Conservation (phyloP, 768 basidiomycete genomes). For the Leccinum pellstonianum region DNA sequence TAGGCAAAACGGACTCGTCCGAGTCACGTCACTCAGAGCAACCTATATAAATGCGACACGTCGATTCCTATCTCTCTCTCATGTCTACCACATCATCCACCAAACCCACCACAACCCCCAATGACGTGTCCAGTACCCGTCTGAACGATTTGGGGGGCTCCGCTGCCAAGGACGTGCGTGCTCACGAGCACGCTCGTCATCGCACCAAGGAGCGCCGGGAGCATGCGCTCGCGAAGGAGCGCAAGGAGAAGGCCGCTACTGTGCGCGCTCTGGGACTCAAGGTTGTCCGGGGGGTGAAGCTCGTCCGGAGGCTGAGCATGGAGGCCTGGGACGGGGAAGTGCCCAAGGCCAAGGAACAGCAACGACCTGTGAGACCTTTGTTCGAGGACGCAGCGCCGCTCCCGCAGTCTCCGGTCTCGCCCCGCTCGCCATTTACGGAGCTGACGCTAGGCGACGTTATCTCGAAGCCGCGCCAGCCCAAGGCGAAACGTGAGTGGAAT, state of each 20-base stretch:
- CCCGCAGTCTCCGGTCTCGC: background rate
- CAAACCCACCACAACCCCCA: constrained; percentile 17
- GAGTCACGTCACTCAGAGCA: constrained; percentile 22
- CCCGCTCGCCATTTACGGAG: constrained; percentile 13
- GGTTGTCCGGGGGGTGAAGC: constrained; percentile 14
- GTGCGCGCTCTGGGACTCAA: constrained; percentile 22
- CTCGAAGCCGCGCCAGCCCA: constrained; percentile 23
- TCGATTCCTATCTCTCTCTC: constrained; percentile 13
- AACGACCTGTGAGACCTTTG: background rate
- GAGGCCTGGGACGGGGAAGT: constrained; percentile 31
- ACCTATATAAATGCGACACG: constrained; percentile 33
- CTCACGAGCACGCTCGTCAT: constrained; percentile 35
- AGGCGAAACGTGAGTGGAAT: constrained; percentile 25
- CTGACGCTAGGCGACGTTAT: constrained; percentile 30
- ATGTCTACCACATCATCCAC: constrained; percentile 32
- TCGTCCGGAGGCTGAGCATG: constrained; percentile 27
- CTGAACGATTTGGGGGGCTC: constrained; percentile 15
- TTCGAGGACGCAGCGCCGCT: background rate
- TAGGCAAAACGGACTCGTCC: constrained; percentile 9
- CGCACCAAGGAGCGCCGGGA: constrained; percentile 33
- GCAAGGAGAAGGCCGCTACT: constrained; percentile 29
- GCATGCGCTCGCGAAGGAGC: constrained; percentile 31
- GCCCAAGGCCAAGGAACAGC: constrained; percentile 2
- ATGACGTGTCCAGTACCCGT: constrained; percentile 21
- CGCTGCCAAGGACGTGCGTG: constrained; percentile 30